These are phyloP conservation scores for Letharia lupina DNA, from an alignment of 495 filamentous ascomycete genomes.

Conservation along the genomic window DNA sequence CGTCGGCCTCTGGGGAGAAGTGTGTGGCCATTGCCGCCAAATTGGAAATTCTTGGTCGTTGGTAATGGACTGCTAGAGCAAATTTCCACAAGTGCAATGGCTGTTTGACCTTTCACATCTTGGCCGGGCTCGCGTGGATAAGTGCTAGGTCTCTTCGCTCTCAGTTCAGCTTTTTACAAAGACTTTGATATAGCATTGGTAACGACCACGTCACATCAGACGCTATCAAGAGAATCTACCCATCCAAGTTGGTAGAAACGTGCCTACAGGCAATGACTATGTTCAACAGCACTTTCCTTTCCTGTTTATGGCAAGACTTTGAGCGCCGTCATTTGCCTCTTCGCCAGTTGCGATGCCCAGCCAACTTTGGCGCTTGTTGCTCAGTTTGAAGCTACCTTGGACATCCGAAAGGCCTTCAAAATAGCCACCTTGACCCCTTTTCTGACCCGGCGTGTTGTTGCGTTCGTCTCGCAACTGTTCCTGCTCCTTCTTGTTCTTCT, in stretches of 20 bases:
- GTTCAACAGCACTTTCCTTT: slow-evolving; percentile 38
- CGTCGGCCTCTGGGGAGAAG: no score
- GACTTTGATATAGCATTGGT: neutral
- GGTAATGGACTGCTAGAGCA: neutral
- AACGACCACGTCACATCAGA: neutral
- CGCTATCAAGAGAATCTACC: neutral
- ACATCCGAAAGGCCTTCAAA: slow-evolving; percentile 29
- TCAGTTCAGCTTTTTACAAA: neutral
- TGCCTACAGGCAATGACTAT: neutral
- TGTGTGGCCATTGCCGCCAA: no score
- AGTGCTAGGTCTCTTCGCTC: neutral
- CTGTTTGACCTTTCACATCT: no score
- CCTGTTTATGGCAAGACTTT: slow-evolving; percentile 13
- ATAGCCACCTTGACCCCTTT: slow-evolving; percentile 22
- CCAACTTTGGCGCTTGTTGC: slow-evolving; percentile 46
- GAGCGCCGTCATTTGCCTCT: slow-evolving; percentile 22
- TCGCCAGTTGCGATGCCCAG: slow-evolving; percentile 38
- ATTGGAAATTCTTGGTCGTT: no score
- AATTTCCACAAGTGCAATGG: no score
- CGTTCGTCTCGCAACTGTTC: slow-evolving; percentile 33
- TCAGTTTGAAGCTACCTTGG: slow-evolving; percentile 40
- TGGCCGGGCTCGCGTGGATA: neutral
- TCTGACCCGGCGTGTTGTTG: slow-evolving; percentile 21
- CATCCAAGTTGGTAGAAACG: neutral
- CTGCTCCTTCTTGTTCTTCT: slow-evolving; percentile 59